These are phyloP conservation scores for Schwanniomyces pseudopolymorphus DNA, from an alignment of 805 yeast species.

Conservation along the genomic window DNA sequence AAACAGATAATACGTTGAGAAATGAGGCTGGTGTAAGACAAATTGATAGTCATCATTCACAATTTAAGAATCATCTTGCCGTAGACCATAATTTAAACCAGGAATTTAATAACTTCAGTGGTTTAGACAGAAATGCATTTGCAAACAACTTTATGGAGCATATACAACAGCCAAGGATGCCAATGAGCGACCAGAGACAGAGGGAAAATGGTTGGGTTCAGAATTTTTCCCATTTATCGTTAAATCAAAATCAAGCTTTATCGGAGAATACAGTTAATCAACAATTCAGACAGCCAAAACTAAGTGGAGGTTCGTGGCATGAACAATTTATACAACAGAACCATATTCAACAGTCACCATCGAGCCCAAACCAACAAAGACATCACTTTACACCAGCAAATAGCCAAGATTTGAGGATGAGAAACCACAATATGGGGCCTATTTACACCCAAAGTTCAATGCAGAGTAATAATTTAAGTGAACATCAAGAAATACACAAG, in stretches of 20 bases:
- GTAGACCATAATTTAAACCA: constrained; percentile 35
- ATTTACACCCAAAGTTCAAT: constrained; percentile 5
- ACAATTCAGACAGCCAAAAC: constrained; percentile 5
- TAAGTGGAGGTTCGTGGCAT: constrained; percentile 20
- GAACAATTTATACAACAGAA: constrained; percentile 21
- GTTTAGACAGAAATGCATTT: constrained; percentile 9
- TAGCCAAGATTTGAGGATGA: constrained; percentile 11
- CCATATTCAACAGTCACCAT: constrained; percentile 9
- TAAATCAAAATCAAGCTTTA: constrained; percentile 6
- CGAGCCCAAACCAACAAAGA: constrained; percentile 5
- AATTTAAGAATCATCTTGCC: constrained; percentile 15
- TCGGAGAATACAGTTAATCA: constrained; percentile 1
- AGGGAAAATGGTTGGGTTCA: constrained; percentile 24
- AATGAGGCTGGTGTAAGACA: constrained; percentile 22
- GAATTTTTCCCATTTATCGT: constrained; percentile 24
- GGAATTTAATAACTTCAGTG: constrained; percentile 37
- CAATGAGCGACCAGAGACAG: neutral
- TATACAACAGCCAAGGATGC: neutral
- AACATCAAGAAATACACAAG: constrained; percentile 28
- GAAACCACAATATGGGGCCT: constrained; percentile 3
- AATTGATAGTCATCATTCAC: constrained; percentile 6
- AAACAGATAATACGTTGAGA: constrained; percentile 40
- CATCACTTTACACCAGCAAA: constrained; percentile 5
- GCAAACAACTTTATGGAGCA: constrained; percentile 7
- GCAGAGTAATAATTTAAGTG: constrained; percentile 12